These are phyloP conservation scores for Tricholoma sp. DNA, from an alignment of 768 basidiomycete genomes.

Conservation along the genomic window DNA sequence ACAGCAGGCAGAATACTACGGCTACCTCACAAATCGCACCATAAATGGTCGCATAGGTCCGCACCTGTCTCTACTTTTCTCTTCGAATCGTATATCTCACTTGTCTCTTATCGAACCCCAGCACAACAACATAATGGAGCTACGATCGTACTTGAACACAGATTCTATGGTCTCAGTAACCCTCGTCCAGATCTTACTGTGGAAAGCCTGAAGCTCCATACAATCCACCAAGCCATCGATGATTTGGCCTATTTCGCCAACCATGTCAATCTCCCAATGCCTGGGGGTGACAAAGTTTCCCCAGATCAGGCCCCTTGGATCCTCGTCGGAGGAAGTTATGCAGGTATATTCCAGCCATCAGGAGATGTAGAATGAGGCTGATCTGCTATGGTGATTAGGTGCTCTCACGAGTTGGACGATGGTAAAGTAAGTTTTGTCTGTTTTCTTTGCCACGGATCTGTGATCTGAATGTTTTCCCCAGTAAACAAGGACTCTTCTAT, in stretches of 20 bases:
- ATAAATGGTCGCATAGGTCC: slow-evolving; percentile 54
- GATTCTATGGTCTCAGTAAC: slow-evolving; percentile 75
- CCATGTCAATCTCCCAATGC: slow-evolving; percentile 63
- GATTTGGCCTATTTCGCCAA: slow-evolving; percentile 68
- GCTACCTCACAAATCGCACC: slow-evolving; percentile 60
- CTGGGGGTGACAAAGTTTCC: slow-evolving; percentile 54
- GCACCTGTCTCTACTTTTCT: not conserved
- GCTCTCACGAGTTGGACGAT: slow-evolving; percentile 57
- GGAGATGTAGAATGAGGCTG: not conserved
- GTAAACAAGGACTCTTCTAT: slow-evolving; percentile 57
- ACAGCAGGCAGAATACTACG: slow-evolving; percentile 30
- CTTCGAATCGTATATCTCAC: not conserved
- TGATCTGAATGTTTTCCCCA: slow-evolving; percentile 15
- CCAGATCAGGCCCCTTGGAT: slow-evolving; percentile 51
- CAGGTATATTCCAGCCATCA: slow-evolving; percentile 24
- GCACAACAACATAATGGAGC: slow-evolving; percentile 63
- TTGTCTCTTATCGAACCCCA: slow-evolving; percentile 8
- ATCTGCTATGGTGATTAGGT: slow-evolving; percentile 5
- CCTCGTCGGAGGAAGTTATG: slow-evolving; percentile 46
- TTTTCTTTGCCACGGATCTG: not conserved
- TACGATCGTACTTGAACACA: slow-evolving; percentile 62
- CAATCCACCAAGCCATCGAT: slow-evolving; percentile 70
- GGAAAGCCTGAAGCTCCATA: slow-evolving; percentile 53
- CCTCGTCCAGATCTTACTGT: slow-evolving; percentile 56
- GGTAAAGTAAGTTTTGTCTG: slow-evolving; percentile 46